These are phyloP conservation scores for Apophysomyces variabilis DNA, from an alignment of 371 early-diverging fungal species.

Conservation along the genomic window DNA sequence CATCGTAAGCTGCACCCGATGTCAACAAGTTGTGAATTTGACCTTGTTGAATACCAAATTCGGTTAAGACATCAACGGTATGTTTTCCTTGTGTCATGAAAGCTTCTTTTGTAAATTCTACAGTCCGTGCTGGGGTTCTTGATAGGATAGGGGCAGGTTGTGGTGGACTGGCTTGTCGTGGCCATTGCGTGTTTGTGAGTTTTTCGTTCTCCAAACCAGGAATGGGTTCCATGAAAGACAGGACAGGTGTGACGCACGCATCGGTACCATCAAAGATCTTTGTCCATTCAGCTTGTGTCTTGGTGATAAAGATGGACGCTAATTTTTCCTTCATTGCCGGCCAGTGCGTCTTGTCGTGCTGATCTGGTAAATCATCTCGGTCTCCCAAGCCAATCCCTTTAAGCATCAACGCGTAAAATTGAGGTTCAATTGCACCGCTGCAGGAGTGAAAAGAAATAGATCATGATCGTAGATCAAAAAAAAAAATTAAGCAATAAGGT, in stretches of 20 bases:
- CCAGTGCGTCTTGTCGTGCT: constrained; percentile 61
- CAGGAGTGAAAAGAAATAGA: not conserved
- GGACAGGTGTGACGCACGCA: constrained; percentile 78
- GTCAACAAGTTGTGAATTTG: not conserved
- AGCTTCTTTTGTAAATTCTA: constrained; percentile 26
- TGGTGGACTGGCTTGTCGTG: constrained; percentile 48
- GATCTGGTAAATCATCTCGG: constrained; percentile 47
- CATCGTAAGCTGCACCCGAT: not conserved
- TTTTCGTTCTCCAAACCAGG: constrained; percentile 17
- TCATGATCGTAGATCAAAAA: not conserved
- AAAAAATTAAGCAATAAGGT: not conserved
- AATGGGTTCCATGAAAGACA: constrained; percentile 53
- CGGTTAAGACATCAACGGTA: constrained; percentile 53
- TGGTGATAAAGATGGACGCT: constrained; percentile 52
- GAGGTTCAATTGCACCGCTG: constrained; percentile 75
- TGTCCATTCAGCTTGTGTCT: constrained; percentile 73
- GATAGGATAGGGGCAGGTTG: constrained; percentile 66
- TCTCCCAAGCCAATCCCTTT: constrained; percentile 55
- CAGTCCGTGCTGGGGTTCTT: constrained; percentile 56
- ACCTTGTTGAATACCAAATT: constrained; percentile 52
- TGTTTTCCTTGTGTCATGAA: constrained; percentile 60
- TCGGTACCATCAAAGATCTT: constrained; percentile 69
- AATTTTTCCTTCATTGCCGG: constrained; percentile 58
- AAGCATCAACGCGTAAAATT: constrained; percentile 68
- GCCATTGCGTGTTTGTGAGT: constrained; percentile 19